These are phyloP conservation scores for Pseudodiploospora longispora DNA, from an alignment of 2,329 filamentous ascomycete genomes.

Conservation along the genomic window DNA sequence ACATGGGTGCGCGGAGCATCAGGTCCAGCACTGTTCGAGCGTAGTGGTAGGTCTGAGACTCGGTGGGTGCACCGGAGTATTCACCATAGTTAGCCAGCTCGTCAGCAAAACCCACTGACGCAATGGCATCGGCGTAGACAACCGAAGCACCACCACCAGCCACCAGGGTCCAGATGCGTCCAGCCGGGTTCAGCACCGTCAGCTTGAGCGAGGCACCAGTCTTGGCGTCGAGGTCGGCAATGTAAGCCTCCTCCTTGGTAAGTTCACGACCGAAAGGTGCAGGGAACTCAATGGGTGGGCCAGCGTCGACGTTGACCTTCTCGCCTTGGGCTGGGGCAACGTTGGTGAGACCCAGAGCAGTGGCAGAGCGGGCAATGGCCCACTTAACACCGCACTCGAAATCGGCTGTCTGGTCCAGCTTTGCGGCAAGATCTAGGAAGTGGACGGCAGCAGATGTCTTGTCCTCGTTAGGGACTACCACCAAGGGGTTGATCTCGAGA, in stretches of 20 bases:
- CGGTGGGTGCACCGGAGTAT: slow-evolving; percentile 97
- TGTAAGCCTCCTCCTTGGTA: slow-evolving; percentile 98
- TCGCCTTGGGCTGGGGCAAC: slow-evolving; percentile 54
- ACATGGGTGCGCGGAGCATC: slow-evolving; percentile 83
- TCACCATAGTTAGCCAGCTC: slow-evolving; percentile 99
- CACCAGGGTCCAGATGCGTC: slow-evolving; percentile 95
- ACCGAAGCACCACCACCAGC: slow-evolving; percentile 99
- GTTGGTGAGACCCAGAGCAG: slow-evolving; percentile 74
- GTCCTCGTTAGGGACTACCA: slow-evolving; percentile 91
- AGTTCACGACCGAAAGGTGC: slow-evolving; percentile 98
- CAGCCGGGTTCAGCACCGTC: slow-evolving; percentile 84
- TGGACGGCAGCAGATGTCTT: slow-evolving; percentile 89
- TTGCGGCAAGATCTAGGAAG: slow-evolving; percentile 97
- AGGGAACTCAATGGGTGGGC: slow-evolving; percentile 97
- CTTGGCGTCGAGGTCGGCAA: slow-evolving; percentile 97
- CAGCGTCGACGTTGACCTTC: slow-evolving; percentile 90
- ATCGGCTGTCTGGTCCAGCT: slow-evolving; percentile 97
- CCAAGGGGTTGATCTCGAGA: slow-evolving; percentile 98
- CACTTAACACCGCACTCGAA: slow-evolving; percentile 99
- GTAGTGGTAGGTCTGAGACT: slow-evolving; percentile 99
- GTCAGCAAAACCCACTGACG: slow-evolving; percentile 86
- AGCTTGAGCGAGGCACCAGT: slow-evolving; percentile 98
- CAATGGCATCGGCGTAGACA: slow-evolving; percentile 98
- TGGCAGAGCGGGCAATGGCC: slow-evolving; percentile 88
- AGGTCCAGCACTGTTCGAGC: slow-evolving; percentile 93